These are phyloP conservation scores for Pseudisothecium myosuroides DNA, from an alignment of 225 moss, liverwort and hornwort genomes.

Conservation along the genomic window DNA sequence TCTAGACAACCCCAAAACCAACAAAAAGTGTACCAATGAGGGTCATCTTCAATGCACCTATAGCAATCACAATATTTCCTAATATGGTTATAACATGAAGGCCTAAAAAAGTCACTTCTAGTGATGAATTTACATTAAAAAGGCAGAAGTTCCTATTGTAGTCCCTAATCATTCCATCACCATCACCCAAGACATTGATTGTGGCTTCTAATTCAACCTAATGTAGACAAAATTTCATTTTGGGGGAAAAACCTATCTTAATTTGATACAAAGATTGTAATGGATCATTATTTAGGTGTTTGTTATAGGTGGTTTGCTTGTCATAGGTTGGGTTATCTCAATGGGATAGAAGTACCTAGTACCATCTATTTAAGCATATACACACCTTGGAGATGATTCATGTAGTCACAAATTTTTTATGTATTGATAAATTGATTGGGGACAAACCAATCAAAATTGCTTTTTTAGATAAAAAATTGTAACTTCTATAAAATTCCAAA, in stretches of 20 bases:
- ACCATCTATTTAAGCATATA: not conserved
- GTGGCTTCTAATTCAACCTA: not conserved
- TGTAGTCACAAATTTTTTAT: not conserved
- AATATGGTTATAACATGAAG: fast-evolving
- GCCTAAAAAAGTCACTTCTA: not conserved
- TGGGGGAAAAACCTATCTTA: too few species aligned
- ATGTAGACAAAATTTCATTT: too few species aligned
- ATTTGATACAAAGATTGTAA: not conserved
- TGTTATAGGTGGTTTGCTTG: not conserved
- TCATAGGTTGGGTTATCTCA: too few species aligned
- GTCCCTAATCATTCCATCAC: not conserved
- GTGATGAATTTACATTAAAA: not conserved
- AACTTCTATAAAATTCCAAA: too few species aligned
- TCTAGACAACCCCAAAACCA: not conserved
- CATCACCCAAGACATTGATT: not conserved
- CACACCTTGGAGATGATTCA: not conserved
- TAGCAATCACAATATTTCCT: not conserved
- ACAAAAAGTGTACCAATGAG: not conserved
- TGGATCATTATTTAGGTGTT: not conserved
- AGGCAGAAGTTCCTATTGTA: not conserved
- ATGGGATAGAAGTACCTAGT: too few species aligned
- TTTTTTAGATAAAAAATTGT: too few species aligned
- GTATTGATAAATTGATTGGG: fast-evolving
- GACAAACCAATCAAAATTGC: fast-evolving
- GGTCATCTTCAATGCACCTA: not conserved